Conservation (phyloP, 2,329 filamentous ascomycete genomes). For the Fusarium scirpi region DNA sequence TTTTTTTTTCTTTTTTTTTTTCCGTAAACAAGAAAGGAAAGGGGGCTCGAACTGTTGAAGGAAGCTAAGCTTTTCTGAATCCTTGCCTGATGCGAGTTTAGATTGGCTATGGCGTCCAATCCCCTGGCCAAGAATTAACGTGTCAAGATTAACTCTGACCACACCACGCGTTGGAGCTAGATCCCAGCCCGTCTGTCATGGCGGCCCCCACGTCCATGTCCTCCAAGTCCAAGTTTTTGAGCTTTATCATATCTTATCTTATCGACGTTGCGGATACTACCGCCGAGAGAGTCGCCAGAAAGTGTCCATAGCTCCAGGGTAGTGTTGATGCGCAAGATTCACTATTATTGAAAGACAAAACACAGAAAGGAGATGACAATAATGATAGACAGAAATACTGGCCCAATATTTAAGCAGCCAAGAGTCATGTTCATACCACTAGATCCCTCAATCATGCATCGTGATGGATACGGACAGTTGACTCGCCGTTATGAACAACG, state of each 20-base stretch:
- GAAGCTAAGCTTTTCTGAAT: constrained; percentile 24
- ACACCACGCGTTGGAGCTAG: background rate
- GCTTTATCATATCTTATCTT: constrained; percentile 1
- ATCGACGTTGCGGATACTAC: background rate
- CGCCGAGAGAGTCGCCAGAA: background rate
- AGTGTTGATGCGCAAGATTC: background rate
- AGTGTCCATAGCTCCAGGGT: background rate
- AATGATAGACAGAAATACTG: background rate
- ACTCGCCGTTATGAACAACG: background rate
- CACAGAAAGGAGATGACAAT: background rate
- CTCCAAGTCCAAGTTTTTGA: constrained; percentile 1
- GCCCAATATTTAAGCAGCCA: background rate
- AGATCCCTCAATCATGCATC: background rate
- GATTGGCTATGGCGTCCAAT: constrained; percentile 5
- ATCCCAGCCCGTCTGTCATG: constrained; percentile 8
- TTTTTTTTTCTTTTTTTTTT: background rate
- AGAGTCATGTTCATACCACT: no score
- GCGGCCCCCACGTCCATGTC: constrained; percentile 10
- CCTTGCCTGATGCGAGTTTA: constrained; percentile 15
- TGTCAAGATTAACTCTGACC: constrained; percentile 29
- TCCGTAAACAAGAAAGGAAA: constrained; percentile 3
- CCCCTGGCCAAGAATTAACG: constrained; percentile 9
- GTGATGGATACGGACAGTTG: background rate
- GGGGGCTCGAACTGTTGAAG: background rate
- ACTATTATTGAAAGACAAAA: background rate